Evolutionary conservation across 73 alveolate species (phyloP).

Genomic region (Tetrahymena borealis): DNA sequence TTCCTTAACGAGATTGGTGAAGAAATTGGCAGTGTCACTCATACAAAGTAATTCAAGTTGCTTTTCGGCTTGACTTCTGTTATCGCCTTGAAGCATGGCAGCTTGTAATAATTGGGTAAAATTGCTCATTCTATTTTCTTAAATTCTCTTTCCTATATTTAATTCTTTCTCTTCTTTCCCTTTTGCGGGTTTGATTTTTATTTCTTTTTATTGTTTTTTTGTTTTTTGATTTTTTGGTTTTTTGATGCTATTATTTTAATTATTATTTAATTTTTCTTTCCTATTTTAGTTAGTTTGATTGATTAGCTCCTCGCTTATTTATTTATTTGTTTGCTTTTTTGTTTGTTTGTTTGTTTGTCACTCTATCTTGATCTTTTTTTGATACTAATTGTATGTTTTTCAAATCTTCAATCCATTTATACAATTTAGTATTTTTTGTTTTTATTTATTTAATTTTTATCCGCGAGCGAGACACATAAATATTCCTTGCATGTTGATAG

Average conservation of each 20-base stretch:
- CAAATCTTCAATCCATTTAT: no score
- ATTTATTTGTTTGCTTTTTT: not conserved
- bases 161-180: not conserved
- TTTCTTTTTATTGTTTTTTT: not conserved
- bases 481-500: no score
- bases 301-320: not conserved
- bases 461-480: no score
- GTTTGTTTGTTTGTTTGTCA: not conserved
- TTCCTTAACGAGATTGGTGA: not conserved
- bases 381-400: not conserved
- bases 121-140: not conserved
- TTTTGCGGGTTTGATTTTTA: not conserved
- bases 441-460: no score
- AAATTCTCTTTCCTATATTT: not conserved
- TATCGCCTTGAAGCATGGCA: not conserved
- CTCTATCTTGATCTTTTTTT: not conserved
- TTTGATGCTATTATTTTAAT: not conserved
- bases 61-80: not conserved
- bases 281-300: not conserved
- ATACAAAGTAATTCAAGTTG: not conserved
- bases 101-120: not conserved
- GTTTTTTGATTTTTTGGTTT: not conserved
- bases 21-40: not conserved
- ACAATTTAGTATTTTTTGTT: no score
- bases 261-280: not conserved